A percentile compares a stretch with the other conserved stretches of the same genome.
phyloP scores from a whole-genome alignment of 1,139 yeast genomes.

The Meyerozyma sp. region DNA sequence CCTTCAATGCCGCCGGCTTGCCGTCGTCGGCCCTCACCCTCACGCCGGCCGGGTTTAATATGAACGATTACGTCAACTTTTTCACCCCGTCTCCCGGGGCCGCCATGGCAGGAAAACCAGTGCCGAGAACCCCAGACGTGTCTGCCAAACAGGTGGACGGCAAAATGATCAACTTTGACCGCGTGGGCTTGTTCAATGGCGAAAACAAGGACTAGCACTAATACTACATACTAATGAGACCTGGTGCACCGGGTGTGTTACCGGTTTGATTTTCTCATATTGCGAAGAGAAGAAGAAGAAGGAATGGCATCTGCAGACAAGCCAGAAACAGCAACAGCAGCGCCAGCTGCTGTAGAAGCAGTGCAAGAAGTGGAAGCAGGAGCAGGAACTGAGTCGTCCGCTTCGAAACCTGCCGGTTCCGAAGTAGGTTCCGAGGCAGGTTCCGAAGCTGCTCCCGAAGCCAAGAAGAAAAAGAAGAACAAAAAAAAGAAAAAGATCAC shows the following conservation, averaged over 20 bases:
- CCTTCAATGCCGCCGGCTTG: conserved; percentile 16
- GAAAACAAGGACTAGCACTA: neutral
- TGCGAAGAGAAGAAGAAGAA: no score
- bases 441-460: neutral
- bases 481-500: conserved; percentile 42
- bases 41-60: conserved; percentile 71
- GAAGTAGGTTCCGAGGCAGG: neutral
- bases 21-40: conserved; percentile 42
- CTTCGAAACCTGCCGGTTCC: neutral
- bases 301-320: no score
- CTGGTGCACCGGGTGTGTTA: no score
- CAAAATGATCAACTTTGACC: conserved; percentile 40
- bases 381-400: no score
- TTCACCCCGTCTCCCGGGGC: conserved; percentile 69
- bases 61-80: conserved; percentile 76
- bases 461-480: conserved; percentile 29
- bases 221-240: no score
- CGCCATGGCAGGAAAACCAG: conserved; percentile 17
- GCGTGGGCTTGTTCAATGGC: conserved; percentile 1
- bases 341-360: no score
- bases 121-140: conserved; percentile 18
- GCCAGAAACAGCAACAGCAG: no score
- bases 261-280: no score
- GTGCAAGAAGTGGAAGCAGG: no score
- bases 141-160: conserved; percentile 42